phyloP scores from a whole-genome alignment of 2,329 filamentous ascomycete genomes.

The Colletotrichum sp. region DNA sequence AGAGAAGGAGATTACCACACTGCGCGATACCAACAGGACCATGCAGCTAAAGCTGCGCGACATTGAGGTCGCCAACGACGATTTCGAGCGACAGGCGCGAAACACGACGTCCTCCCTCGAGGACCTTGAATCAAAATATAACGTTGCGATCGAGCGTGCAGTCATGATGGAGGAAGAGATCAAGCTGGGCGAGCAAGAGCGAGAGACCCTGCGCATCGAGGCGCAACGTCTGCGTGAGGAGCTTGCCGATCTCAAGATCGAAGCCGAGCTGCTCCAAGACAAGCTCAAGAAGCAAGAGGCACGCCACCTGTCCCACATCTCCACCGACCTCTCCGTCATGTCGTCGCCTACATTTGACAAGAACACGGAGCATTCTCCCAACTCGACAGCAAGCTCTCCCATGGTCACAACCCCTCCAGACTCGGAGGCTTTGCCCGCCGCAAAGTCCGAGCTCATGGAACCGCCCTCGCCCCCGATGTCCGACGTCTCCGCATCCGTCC shows the following conservation, averaged over 20 bases:
- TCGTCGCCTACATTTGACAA: conserved; percentile 78
- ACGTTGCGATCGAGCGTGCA: conserved; percentile 86
- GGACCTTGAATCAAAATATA: conserved; percentile 97
- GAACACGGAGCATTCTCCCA: conserved; percentile 75
- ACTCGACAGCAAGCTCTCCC: conserved; percentile 89
- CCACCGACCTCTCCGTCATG: conserved; percentile 66
- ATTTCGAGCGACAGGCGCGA: conserved; percentile 94
- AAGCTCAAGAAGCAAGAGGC: conserved; percentile 79
- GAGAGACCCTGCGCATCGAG: conserved; percentile 88
- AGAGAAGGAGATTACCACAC: conserved; percentile 93
- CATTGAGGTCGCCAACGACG: conserved; percentile 97
- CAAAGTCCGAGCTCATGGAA: conserved; percentile 71
- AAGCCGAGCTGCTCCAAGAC: conserved; percentile 92
- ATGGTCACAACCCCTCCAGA: conserved; percentile 86
- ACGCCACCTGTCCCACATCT: conserved; percentile 63
- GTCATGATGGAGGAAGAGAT: conserved; percentile 97
- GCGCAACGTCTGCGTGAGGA: conserved; percentile 90
- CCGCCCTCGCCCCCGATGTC: conserved; percentile 95
- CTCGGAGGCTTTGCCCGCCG: conserved; percentile 30
- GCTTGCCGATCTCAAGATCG: conserved; percentile 90
- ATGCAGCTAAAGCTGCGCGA: conserved; percentile 86
- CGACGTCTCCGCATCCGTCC: conserved; percentile 67
- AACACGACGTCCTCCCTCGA: conserved; percentile 96
- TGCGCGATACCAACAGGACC: conserved; percentile 84
- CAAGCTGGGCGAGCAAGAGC: conserved; percentile 87